Conservation (phyloP, 2,329 filamentous ascomycete species). For the Pseudocercospora vitis region DNA sequence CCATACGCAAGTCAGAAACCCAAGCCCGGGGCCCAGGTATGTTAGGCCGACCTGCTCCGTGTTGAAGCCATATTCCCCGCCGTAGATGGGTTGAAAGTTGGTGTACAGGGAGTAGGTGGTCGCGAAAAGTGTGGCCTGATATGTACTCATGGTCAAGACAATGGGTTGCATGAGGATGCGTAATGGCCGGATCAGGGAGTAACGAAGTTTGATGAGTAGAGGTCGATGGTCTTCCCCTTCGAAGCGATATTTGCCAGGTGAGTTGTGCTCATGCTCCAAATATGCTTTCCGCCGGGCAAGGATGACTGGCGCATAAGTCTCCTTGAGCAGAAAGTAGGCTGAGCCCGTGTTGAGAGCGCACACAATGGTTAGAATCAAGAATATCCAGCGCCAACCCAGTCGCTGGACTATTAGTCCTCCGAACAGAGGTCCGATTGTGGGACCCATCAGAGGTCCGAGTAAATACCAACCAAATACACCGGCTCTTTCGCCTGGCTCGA, state of each 20-base stretch:
- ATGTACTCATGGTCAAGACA: slow-evolving; percentile 48
- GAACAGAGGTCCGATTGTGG: slow-evolving; percentile 44
- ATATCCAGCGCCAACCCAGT: slow-evolving; percentile 51
- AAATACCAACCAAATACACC: slow-evolving; percentile 50
- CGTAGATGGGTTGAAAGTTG: slow-evolving; percentile 51
- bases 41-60: slow-evolving; percentile 50
- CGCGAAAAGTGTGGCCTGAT: slow-evolving; percentile 50
- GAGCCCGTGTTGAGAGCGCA: slow-evolving; percentile 44
- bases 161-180: slow-evolving; percentile 49
- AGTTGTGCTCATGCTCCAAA: slow-evolving; percentile 38
- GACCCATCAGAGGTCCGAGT: slow-evolving; percentile 46
- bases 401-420: slow-evolving; percentile 48
- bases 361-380: slow-evolving; percentile 49
- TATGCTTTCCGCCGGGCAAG: slow-evolving; percentile 39
- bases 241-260: slow-evolving; percentile 44
- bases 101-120: slow-evolving; percentile 52
- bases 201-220: slow-evolving; percentile 39
- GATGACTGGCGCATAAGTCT: slow-evolving; percentile 48
- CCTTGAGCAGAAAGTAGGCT: slow-evolving; percentile 47
- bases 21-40: slow-evolving; percentile 48
- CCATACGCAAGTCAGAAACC: slow-evolving; percentile 47
- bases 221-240: slow-evolving; percentile 46
- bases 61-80: slow-evolving; percentile 45
- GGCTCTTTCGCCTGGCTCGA: slow-evolving; percentile 47
- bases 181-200: slow-evolving; percentile 43